phyloP scores from a whole-genome alignment of 768 basidiomycete species.

The Suillus fuscotomentosus region DNA sequence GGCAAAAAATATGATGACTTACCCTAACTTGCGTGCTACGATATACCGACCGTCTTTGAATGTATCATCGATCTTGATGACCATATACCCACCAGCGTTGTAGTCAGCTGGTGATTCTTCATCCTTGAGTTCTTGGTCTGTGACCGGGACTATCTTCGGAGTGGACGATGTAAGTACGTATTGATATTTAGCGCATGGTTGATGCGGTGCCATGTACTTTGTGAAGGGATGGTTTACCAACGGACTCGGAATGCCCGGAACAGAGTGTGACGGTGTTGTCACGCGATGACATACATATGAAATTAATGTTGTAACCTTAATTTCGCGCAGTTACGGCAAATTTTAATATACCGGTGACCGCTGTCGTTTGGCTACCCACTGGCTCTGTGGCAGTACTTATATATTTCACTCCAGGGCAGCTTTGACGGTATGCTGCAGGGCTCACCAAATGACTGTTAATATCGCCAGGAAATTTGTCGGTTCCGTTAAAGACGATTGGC shows the following conservation, averaged over 20 bases:
- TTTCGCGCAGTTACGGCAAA: not conserved
- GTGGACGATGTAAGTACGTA: slow-evolving; percentile 67
- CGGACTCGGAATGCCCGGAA: slow-evolving; percentile 7
- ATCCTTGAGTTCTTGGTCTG: slow-evolving; percentile 65
- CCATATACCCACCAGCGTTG: slow-evolving; percentile 78
- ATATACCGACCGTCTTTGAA: slow-evolving; percentile 86
- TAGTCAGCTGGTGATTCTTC: slow-evolving; percentile 86
- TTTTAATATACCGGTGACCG: not conserved
- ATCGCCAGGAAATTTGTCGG: slow-evolving; percentile 56
- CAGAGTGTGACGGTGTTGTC: slow-evolving; percentile 14
- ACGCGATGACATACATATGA: not conserved
- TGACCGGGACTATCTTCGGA: slow-evolving; percentile 70
- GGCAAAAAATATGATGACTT: slow-evolving; percentile 16
- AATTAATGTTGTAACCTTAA: not conserved
- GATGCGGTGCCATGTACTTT: slow-evolving; percentile 60
- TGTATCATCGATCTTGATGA: slow-evolving; percentile 75
- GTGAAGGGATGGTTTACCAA: slow-evolving; percentile 14
- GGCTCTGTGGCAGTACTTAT: not conserved
- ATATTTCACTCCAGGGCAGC: not conserved
- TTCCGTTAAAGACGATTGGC: slow-evolving; percentile 83
- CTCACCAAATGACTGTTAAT: slow-evolving; percentile 16
- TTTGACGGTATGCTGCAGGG: not conserved
- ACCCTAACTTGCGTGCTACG: slow-evolving; percentile 90
- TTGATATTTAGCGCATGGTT: slow-evolving; percentile 69
- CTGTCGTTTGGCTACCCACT: not conserved